These are phyloP conservation scores for Diaporthe batatas DNA, from an alignment of 2,329 filamentous ascomycete species.

Conservation along the genomic window DNA sequence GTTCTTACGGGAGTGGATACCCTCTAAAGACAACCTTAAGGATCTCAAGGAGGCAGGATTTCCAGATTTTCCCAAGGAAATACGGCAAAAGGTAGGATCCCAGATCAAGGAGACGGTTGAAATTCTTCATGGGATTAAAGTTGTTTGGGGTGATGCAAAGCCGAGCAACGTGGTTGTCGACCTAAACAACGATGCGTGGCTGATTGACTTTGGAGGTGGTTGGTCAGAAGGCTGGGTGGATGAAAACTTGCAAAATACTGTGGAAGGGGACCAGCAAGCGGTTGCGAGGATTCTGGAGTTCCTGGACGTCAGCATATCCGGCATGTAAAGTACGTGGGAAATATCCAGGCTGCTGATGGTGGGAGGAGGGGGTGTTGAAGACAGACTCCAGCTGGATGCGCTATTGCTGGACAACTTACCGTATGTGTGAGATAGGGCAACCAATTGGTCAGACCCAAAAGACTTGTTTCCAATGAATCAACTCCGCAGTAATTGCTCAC, in stretches of 20 bases:
- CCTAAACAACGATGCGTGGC: constrained; percentile 52
- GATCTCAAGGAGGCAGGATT: constrained; percentile 3
- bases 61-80: background rate
- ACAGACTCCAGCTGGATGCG: too few relatives aligned
- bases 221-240: constrained; percentile 57
- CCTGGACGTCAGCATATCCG: background rate
- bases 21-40: constrained; percentile 11
- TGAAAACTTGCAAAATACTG: constrained; percentile 52
- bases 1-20: constrained; percentile 33
- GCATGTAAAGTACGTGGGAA: too few relatives aligned
- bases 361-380: too few relatives aligned
- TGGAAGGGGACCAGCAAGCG: constrained; percentile 53
- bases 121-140: constrained; percentile 47
- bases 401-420: too few relatives aligned
- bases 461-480: too few relatives aligned
- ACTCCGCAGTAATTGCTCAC: too few relatives aligned
- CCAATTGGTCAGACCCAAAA: too few relatives aligned
- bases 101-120: constrained; percentile 48
- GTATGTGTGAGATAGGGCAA: too few relatives aligned
- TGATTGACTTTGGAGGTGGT: constrained; percentile 57
- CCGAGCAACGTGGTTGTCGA: constrained; percentile 55
- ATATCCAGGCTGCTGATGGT: too few relatives aligned
- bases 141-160: constrained; percentile 52
- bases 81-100: constrained; percentile 5
- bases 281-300: constrained; percentile 42